Percentiles rank a stretch among this genome's conserved stretches.
Evolutionary conservation across 768 basidiomycete species (phyloP).

Genomic region (Cystofilobasidium macerans): DNA sequence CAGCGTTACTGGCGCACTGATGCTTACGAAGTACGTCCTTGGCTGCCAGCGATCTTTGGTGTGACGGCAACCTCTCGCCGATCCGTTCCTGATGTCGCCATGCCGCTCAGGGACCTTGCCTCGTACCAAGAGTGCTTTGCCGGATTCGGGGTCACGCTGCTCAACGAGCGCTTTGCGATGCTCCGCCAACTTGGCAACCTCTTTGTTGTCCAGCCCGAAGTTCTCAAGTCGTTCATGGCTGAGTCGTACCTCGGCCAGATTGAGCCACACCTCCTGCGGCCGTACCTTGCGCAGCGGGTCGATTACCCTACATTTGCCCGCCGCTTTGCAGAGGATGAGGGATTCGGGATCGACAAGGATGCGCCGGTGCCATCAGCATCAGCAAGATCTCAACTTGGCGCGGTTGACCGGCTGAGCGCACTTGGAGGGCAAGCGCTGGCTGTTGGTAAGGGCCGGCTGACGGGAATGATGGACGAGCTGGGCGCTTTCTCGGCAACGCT

Average conservation of each 20-base stretch:
- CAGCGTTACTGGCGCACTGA: conserved; percentile 87
- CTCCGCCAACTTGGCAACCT: conserved; percentile 92
- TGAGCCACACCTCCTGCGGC: conserved; percentile 70
- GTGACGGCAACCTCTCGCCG: too few relatives aligned
- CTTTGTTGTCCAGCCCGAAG: conserved; percentile 91
- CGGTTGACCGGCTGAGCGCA: not conserved
- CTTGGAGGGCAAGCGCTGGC: not conserved
- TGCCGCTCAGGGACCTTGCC: conserved; percentile 66
- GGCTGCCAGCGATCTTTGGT: not conserved
- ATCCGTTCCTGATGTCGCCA: not conserved
- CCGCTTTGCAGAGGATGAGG: conserved; percentile 23
- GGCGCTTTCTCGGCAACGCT: not conserved
- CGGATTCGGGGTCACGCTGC: conserved; percentile 67
- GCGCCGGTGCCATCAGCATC: not conserved
- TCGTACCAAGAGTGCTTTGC: conserved; percentile 83
- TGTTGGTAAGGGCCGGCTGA: conserved; percentile 5
- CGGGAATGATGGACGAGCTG: conserved; percentile 14
- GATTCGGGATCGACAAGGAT: conserved; percentile 21
- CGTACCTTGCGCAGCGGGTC: conserved; percentile 77
- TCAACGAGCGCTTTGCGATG: conserved; percentile 94
- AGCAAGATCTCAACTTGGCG: not conserved
- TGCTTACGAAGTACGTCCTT: conserved; percentile 82
- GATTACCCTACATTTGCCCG: conserved; percentile 54
- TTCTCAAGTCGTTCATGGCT: conserved; percentile 86
- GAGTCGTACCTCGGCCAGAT: conserved; percentile 81